A percentile compares a stretch with the other conserved stretches of the same genome.
phyloP scores from a whole-genome alignment of 2,329 filamentous ascomycete genomes.

The Paecilomyces niveus region DNA sequence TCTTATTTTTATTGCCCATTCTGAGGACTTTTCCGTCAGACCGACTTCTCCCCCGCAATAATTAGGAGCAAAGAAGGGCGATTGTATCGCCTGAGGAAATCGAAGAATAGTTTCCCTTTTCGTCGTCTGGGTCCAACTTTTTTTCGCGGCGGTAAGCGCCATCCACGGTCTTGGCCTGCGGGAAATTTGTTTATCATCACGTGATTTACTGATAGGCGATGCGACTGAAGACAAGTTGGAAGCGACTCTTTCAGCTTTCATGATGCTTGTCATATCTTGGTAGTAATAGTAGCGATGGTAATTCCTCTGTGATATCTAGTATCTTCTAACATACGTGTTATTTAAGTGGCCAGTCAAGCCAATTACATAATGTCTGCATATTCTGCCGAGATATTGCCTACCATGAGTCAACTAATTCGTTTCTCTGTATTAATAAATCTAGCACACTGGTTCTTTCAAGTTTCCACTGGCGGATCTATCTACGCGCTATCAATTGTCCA shows the following conservation, averaged over 20 bases:
- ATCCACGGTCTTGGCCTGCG: slow-evolving; percentile 5
- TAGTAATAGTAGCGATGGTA: no score
- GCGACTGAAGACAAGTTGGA: background rate
- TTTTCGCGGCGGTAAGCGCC: slow-evolving; percentile 2
- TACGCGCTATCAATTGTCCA: no score
- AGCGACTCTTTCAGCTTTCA: background rate
- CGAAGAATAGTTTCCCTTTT: background rate
- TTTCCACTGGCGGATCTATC: no score
- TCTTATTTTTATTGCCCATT: slow-evolving; percentile 31
- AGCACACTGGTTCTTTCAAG: no score
- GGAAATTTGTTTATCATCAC: slow-evolving; percentile 8
- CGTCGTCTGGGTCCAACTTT: slow-evolving; percentile 1
- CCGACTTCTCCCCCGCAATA: slow-evolving; percentile 2
- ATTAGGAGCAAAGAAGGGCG: background rate
- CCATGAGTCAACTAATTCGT: no score
- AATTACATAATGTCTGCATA: no score
- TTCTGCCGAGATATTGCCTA: no score
- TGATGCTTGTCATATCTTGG: background rate
- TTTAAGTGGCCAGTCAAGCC: no score
- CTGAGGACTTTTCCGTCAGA: background rate
- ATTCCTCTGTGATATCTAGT: no score
- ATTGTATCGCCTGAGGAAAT: background rate
- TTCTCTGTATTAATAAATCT: no score
- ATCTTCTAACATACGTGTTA: no score
- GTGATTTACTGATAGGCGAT: slow-evolving; percentile 5